Base-by-base conservation (phyloP, 2,329 filamentous ascomycete species). In the Diaporthe sp. region DNA sequence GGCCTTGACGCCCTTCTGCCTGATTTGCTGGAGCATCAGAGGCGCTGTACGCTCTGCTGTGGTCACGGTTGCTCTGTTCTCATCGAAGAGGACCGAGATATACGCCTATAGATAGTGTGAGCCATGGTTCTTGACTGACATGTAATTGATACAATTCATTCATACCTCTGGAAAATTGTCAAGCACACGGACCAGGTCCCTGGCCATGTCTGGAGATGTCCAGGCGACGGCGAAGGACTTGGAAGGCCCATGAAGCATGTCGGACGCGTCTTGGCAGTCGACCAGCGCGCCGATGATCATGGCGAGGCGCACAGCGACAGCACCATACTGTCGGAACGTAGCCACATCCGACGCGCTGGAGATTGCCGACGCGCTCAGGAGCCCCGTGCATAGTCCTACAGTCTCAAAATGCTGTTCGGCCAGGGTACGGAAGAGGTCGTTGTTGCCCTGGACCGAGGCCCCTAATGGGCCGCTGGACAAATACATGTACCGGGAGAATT, bases 381-480 rank as follows among this genome's bases (percentile, higher is more conserved):
- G 73, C 0, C 85, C 85, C 2, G 81, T 82, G 47, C 85, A 87
- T 66, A 86, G 82, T 0, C 85, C 85, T 50, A 72, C 19, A 19
- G 70, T 53, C 22, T n/a, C 47, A 19, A 32, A 15, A 25, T 65
- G n/a, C 17, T 22, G 25, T 39, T 15, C 50, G 53, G n/a, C 53
- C 42, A 27, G 32, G 32, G 32, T 35, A 35, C 32, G 32, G 32
- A 35, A 35, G 32, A 35, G 32, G 32, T 35, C 32, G 32, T 35
- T 9, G 32, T 35, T 35, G 32, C 32, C 32, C 5, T 35, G 4
- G 32, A 4, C 32, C 32, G 32, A 5, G 5, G 9, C 32, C 9
- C 32, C 32, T 9, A 35, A 4, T 35, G 32, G 32, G 32, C 32
- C 32, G 32, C 5, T 5, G 32, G 32, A 35, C 32, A 35, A 35